Base-by-base conservation (phyloP, 768 basidiomycete genomes). In the Boletus eberwhitei region DNA sequence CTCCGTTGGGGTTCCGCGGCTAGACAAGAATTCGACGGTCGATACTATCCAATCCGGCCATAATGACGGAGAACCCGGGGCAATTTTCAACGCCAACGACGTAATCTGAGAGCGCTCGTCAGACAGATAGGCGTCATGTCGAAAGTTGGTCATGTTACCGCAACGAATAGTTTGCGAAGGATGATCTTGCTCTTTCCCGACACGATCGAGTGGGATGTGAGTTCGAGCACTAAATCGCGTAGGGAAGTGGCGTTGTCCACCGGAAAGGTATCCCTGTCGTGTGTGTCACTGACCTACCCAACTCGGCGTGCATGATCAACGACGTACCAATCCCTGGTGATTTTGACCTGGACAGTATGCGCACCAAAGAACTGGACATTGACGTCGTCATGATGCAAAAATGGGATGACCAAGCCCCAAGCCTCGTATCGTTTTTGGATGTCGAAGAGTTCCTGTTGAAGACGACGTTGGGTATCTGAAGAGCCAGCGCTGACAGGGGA, bases 321-420 rank as follows among this genome's bases (percentile, higher is more conserved):
- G 5, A 69, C 81, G 59, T 67, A 94, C 93, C 93, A 96, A 69
- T 96, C 94, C 59, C 94, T 77, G 14, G 88, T 85, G 59, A 96
- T 92, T 80, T 98, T 98, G 57, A 95, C 90, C 66, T 95, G 92
- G 3, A 88, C 83, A 0, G 92, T 97, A 63, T 97, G 94, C 5
- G 94, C 93, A 3, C 93, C 93, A 64, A 93, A 96, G 78, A 96
- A 98, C 68, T 94, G 89, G 11, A 96, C 90, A 64, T 92, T 92
- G 49, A 79, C 78, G 69, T 95, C 88, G 29, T 76, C 72, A 63
- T 87, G 77, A 14, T 84, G 77, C 24, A 93, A 72, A 58, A 94
- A 79, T 0, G 91, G 90, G 35, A 89, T 78, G 19, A 93, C 83
- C 44, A 94, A 74, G 9, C 89, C 90, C 92, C 90, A 94, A 4